A percentile compares a stretch with the other conserved stretches of the same genome.
Evolutionary conservation across 169 alveolate genomes (phyloP).

Genomic region (Plasmodium falciparum): DNA sequence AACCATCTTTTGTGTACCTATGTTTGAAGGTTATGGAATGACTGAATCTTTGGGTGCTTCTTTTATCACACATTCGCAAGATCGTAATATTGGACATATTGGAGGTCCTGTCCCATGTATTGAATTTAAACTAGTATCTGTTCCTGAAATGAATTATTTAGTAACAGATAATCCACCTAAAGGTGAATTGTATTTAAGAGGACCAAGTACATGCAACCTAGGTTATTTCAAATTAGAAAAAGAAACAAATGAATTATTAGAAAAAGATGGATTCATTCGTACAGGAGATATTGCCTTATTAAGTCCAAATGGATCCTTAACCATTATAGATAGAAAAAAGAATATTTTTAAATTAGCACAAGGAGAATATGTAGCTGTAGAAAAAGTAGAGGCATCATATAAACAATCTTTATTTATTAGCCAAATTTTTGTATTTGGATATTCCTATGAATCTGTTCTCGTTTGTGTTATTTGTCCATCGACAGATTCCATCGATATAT

Average conservation of each 20-base stretch:
- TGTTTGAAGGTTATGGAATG: constrained; percentile 95
- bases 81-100: constrained; percentile 83
- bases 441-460: constrained; percentile 77
- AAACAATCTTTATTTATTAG: constrained; percentile 77
- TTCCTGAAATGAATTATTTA: constrained; percentile 94
- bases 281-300: constrained; percentile 95
- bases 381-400: constrained; percentile 89
- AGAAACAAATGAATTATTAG: constrained; percentile 88
- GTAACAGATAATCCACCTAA: constrained; percentile 90
- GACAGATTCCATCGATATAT: constrained; percentile 78
- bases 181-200: constrained; percentile 95
- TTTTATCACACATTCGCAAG: constrained; percentile 83
- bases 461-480: constrained; percentile 79
- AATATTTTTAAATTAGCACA: constrained; percentile 96
- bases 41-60: constrained; percentile 94
- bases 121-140: constrained; percentile 91
- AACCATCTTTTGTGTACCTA: constrained; percentile 87
- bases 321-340: constrained; percentile 95
- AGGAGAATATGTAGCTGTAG: constrained; percentile 98
- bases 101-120: constrained; percentile 92
- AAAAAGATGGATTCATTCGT: constrained; percentile 93
- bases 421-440: constrained; percentile 85
- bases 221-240: constrained; percentile 94
- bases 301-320: constrained; percentile 89
- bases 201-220: constrained; percentile 86